phyloP scores from a whole-genome alignment of 2,329 filamentous ascomycete species.

The Pestalotiopsis sp. region DNA sequence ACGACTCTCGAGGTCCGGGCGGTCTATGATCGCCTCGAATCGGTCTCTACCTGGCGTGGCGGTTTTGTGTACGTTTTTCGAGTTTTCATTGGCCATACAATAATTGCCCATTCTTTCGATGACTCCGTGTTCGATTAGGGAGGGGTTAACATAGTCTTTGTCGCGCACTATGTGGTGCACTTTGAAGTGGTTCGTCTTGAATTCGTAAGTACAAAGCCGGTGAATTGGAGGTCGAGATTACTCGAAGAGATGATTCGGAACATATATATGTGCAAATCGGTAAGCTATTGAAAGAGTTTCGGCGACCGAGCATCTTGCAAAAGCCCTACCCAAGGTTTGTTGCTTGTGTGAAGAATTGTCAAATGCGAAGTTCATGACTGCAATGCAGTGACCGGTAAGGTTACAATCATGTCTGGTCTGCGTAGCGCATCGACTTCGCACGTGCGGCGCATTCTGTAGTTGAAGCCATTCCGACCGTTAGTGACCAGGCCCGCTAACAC shows the following conservation, averaged over 20 bases:
- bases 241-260: background rate
- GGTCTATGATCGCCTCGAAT: background rate
- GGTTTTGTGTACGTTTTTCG: background rate
- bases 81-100: background rate
- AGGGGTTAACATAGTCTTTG: background rate
- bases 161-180: background rate
- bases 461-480: too few relatives aligned
- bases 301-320: background rate
- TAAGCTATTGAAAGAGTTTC: background rate
- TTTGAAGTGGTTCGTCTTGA: background rate
- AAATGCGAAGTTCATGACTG: background rate
- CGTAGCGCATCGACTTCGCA: too few relatives aligned
- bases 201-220: background rate
- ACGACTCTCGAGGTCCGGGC: background rate
- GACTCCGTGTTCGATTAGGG: background rate
- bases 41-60: background rate
- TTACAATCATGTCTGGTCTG: too few relatives aligned
- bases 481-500: too few relatives aligned
- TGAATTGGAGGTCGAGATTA: background rate
- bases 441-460: too few relatives aligned
- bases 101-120: background rate
- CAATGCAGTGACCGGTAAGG: background rate
- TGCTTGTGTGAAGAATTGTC: background rate
- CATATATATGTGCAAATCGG: background rate
- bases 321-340: background rate